Percentiles rank a stretch among this genome's conserved stretches.
These are phyloP conservation scores for Lachnellula willkommii DNA, from an alignment of 2,329 filamentous ascomycete genomes.

Conservation along the genomic window DNA sequence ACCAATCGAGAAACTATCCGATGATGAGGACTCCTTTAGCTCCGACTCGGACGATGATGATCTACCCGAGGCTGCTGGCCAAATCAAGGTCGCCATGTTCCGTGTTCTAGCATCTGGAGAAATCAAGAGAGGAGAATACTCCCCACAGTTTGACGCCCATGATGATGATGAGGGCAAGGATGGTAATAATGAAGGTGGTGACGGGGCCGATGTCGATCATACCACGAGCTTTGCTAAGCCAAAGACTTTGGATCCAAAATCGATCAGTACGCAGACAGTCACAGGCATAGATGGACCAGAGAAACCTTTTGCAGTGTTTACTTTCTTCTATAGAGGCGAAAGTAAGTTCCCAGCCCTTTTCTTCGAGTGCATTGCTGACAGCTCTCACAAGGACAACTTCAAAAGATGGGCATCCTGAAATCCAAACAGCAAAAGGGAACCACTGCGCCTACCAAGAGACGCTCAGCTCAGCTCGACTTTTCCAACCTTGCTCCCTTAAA, in stretches of 20 bases:
- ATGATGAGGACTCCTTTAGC: constrained; percentile 65
- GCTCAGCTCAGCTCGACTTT: constrained; percentile 80
- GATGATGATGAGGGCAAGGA: constrained; percentile 72
- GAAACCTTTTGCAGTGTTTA: constrained; percentile 93
- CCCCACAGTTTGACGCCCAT: constrained; percentile 93
- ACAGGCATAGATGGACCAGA: constrained; percentile 95
- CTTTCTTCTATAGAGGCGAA: constrained; percentile 94
- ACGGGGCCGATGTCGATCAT: constrained; percentile 85
- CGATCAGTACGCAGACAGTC: constrained; percentile 98
- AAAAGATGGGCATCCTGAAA: constrained; percentile 88
- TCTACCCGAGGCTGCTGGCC: constrained; percentile 86
- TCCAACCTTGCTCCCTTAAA: constrained; percentile 79
- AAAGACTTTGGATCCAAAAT: constrained; percentile 91
- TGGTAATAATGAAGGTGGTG: constrained; percentile 47
- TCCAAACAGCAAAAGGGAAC: constrained; percentile 61
- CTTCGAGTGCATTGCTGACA: constrained; percentile 13
- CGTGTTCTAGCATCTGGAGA: constrained; percentile 91
- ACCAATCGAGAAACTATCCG: constrained; percentile 63
- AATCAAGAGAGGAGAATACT: constrained; percentile 97
- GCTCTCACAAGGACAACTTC: constrained; percentile 67
- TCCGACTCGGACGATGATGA: constrained; percentile 75
- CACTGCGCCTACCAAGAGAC: constrained; percentile 62
- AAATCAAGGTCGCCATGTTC: constrained; percentile 97
- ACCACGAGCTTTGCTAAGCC: constrained; percentile 97
- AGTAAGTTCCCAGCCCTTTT: constrained; percentile 54